Conservation (phyloP, 73 alveolate genomes). For the Tetrahymena borealis region DNA sequence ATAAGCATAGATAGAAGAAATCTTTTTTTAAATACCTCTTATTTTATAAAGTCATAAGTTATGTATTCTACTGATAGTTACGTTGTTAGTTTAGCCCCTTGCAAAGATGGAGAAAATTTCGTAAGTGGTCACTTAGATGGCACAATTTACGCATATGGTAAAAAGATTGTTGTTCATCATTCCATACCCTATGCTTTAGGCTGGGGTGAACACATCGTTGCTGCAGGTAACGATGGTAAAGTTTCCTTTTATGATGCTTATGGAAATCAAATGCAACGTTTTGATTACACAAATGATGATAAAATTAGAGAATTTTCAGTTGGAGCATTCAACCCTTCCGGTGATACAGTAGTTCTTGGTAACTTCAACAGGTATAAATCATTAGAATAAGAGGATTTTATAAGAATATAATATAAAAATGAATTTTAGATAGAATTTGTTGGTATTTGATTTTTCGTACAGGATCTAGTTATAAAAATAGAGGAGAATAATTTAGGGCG, state of each 20-base stretch:
- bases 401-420: too few species aligned
- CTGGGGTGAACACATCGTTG: conserved; percentile 95
- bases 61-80: conserved; percentile 86
- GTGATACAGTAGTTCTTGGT: conserved; percentile 98
- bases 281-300: conserved; percentile 96
- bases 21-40: neutral
- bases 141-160: conserved; percentile 77
- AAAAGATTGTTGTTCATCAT: conserved; percentile 70
- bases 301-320: conserved; percentile 94
- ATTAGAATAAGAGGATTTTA: too few species aligned
- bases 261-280: conserved; percentile 88
- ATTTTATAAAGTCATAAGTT: conserved; percentile 49
- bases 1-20: neutral
- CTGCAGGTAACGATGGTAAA: conserved; percentile 97
- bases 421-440: too few species aligned
- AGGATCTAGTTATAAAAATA: too few species aligned
- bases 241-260: conserved; percentile 88
- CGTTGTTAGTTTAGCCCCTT: conserved; percentile 82
- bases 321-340: conserved; percentile 94
- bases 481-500: too few species aligned
- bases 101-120: conserved; percentile 94
- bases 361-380: conserved; percentile 85
- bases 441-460: too few species aligned
- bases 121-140: conserved; percentile 99
- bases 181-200: conserved; percentile 93